phyloP scores from a whole-genome alignment of 208 protist species.

The Trichomonas vaginalis region DNA sequence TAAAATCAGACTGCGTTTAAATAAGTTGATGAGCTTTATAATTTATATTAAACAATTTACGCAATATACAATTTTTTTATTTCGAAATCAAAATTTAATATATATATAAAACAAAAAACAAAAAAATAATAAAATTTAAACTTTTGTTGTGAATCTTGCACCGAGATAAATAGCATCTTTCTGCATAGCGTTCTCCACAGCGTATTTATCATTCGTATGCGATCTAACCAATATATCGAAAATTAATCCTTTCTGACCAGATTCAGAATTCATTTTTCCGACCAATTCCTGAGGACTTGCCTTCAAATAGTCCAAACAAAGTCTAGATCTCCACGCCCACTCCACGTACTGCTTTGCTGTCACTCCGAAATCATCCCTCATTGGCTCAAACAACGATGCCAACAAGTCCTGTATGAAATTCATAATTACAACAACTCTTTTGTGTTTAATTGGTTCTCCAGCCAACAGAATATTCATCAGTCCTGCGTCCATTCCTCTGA shows the following conservation, averaged over 20 bases:
- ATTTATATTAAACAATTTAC: too few species aligned
- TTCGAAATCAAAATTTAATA: too few species aligned
- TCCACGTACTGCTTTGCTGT: background rate
- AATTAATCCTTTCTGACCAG: background rate
- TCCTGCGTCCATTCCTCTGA: background rate
- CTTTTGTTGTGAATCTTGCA: background rate
- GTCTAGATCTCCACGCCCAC: background rate
- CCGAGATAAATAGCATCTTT: background rate
- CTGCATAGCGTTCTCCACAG: background rate
- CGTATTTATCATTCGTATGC: background rate
- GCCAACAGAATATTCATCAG: background rate
- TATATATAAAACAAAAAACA: background rate
- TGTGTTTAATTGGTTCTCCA: background rate
- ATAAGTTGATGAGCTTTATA: too few species aligned
- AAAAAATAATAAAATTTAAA: background rate
- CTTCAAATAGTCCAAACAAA: background rate
- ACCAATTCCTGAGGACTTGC: background rate
- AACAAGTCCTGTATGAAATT: background rate
- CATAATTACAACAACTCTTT: background rate
- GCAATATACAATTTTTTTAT: too few species aligned
- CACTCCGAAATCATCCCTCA: background rate
- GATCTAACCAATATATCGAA: background rate
- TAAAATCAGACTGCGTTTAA: too few species aligned
- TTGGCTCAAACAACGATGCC: background rate
- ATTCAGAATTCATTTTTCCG: background rate